Evolutionary conservation across 352 stramenopile genomes (phyloP), one percentile per base, ranked within the genome.

Genomic region (Pythium dissotocum): DNA sequence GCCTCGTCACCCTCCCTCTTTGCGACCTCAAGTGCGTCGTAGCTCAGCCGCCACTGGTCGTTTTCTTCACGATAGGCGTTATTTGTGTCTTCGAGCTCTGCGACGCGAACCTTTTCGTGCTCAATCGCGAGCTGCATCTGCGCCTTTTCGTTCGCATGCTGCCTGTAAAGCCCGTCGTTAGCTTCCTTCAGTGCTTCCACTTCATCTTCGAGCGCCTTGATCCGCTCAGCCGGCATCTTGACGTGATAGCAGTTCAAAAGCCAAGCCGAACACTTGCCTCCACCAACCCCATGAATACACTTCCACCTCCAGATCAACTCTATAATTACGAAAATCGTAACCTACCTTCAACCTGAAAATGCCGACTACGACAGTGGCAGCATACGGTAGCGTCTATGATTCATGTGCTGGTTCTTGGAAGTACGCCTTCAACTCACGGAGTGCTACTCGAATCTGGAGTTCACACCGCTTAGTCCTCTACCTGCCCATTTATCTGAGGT

Each of bases 41-140:
- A 91, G n/a, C 77, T 87, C 4, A 69, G 69, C 18, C 82, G 75
- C 77, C 80, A 89, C 46, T 87, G 80, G 28, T 81, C 65, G 28
- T 89, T 88, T 58, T 89, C 80, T 28, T 87, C 77, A 7, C 74
- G 77, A 35, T 82, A 87, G 10, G 71, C 72, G 9, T 80, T 75
- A 46, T 87, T 68, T 0, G 75, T 62, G 21, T 86, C 70, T 16
- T 67, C 58, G n/a, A 89, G 53, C 67, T 89, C 81, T 10, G 65
- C 63, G 5, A 77, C 75, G 14, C 63, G 73, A 9, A 82, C 44
- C 51, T 78, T 82, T 61, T 93, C 82, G 33, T 89, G 83, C 70
- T 91, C 83, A 35, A 90, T 84, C 2, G 77, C 75, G 33, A 86
- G 72, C 60, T 94, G 85, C 80, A 92, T 92, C 61, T 89, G 80